Percentiles rank a stretch among this genome's conserved stretches.
Conservation (phyloP, 805 yeast genomes). For the Candida maltosa region DNA sequence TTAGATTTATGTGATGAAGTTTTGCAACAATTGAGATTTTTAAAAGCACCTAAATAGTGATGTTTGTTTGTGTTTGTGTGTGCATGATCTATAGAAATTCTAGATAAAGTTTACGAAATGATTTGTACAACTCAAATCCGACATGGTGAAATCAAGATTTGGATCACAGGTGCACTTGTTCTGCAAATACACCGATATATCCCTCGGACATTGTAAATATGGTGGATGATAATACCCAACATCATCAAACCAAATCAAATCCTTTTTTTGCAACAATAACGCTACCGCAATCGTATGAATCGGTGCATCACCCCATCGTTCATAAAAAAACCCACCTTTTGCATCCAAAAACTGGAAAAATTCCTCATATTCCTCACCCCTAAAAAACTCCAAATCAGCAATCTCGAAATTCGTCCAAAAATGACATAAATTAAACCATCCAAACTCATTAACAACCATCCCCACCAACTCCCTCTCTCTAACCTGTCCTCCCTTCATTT, state of each 20-base stretch:
- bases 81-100: too few relatives aligned
- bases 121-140: conserved; percentile 18
- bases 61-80: too few relatives aligned
- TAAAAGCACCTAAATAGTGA: too few relatives aligned
- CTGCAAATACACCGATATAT: conserved; percentile 17
- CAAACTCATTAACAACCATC: conserved; percentile 4
- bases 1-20: conserved; percentile 49
- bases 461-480: not conserved
- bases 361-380: conserved; percentile 52
- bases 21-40: conserved; percentile 40
- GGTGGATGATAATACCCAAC: conserved; percentile 76
- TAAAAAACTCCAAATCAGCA: conserved; percentile 69
- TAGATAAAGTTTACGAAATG: conserved; percentile 13
- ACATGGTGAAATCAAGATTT: conserved; percentile 27
- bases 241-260: conserved; percentile 70
- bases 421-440: conserved; percentile 65
- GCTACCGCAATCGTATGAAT: conserved; percentile 79
- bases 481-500: conserved; percentile 14
- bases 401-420: conserved; percentile 82
- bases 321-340: conserved; percentile 78
- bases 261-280: conserved; percentile 51
- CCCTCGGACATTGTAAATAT: conserved; percentile 57
- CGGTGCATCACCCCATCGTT: conserved; percentile 94
- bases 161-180: conserved; percentile 39
- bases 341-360: conserved; percentile 63